Evolutionary conservation across 257 asterid genomes (phyloP).

Genomic region (Henckelia pumila): DNA sequence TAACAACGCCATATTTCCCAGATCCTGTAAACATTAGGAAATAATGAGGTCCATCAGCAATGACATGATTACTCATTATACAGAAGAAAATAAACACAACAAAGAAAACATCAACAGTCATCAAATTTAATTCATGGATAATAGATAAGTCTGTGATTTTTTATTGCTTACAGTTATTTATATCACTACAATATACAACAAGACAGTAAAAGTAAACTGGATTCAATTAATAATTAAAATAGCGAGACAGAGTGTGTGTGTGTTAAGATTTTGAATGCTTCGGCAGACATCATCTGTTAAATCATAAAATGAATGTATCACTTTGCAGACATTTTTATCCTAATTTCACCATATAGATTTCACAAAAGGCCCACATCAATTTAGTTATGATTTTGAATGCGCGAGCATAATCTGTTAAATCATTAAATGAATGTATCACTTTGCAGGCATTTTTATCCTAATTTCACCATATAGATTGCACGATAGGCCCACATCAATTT

Average conservation of each 20-base stretch:
- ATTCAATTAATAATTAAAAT: not conserved
- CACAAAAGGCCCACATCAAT: not conserved
- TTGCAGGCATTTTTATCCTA: not conserved
- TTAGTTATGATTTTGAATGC: too few relatives aligned
- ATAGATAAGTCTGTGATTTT: not conserved
- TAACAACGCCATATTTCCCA: constrained; percentile 58
- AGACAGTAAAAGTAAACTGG: not conserved
- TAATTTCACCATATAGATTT: not conserved
- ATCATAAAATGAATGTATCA: too few relatives aligned
- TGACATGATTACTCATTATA: constrained; percentile 3
- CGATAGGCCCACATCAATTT: not conserved
- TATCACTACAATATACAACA: not conserved
- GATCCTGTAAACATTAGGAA: constrained; percentile 55
- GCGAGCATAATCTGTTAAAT: not conserved
- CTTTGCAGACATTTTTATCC: not conserved
- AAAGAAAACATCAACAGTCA: constrained; percentile 4
- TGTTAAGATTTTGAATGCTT: too few relatives aligned
- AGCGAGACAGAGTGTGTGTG: too few relatives aligned
- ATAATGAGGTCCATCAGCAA: constrained; percentile 18
- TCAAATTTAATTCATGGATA: constrained; percentile 11
- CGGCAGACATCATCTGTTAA: not conserved
- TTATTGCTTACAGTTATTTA: not conserved
- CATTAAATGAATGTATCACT: too few relatives aligned
- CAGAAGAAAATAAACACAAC: constrained; percentile 16
- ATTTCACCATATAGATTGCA: not conserved